phyloP scores from a whole-genome alignment of 345 rosid genomes.

The Syzygium grande region DNA sequence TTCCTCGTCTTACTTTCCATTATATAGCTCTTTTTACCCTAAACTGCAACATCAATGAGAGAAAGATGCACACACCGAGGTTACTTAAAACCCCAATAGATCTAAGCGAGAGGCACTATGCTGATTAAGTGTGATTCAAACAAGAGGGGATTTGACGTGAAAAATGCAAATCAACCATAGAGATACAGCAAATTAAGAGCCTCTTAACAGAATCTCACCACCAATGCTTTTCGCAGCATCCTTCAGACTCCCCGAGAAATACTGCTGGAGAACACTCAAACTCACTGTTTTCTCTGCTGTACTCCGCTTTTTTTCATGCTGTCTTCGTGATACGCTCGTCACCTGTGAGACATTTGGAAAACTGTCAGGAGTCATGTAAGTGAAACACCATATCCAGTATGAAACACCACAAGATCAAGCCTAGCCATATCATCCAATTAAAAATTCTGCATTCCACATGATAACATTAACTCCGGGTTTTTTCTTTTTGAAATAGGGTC shows the following conservation, averaged over 20 bases:
- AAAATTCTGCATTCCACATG: neutral
- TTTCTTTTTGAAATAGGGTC: neutral
- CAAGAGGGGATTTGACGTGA: neutral
- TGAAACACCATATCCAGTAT: neutral
- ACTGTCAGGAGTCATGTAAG: neutral
- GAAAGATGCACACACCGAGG: neutral
- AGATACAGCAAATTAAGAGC: neutral
- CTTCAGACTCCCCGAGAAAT: slow-evolving; percentile 88
- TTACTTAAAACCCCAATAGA: neutral
- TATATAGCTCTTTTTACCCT: neutral
- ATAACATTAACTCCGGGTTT: neutral
- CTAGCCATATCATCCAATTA: neutral
- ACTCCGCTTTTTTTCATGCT: slow-evolving; percentile 57
- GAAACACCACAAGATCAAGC: neutral
- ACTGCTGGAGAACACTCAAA: slow-evolving; percentile 75
- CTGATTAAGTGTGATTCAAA: neutral
- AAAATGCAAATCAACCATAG: neutral
- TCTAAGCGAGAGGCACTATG: neutral
- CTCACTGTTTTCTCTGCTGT: slow-evolving; percentile 84
- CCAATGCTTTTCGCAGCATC: slow-evolving; percentile 96
- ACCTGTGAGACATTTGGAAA: slow-evolving; percentile 21
- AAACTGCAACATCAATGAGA: neutral
- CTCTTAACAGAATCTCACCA: slow-evolving; percentile 34
- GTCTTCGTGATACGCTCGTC: slow-evolving; percentile 25
- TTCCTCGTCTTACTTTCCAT: neutral